Conservation (phyloP, 805 yeast species). For the Vanderwaltozyma yarrowii region DNA sequence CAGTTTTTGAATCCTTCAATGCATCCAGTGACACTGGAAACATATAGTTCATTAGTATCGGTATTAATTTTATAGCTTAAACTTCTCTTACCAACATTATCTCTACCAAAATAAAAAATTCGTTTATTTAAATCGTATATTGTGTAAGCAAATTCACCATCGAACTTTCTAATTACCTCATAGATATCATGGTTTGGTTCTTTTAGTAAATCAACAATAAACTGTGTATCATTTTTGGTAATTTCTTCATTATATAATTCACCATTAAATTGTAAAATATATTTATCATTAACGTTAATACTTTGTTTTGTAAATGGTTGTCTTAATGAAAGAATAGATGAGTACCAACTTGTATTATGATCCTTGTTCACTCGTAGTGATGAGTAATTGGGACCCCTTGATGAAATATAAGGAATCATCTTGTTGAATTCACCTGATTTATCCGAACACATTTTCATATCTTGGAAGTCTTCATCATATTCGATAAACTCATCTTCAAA, state of each 20-base stretch:
- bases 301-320: conserved; percentile 78
- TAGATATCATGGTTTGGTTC: conserved; percentile 29
- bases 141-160: conserved; percentile 78
- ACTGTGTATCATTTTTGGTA: conserved; percentile 53
- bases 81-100: conserved; percentile 71
- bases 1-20: conserved; percentile 41
- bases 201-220: conserved; percentile 33
- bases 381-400: conserved; percentile 59
- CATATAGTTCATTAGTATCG: conserved; percentile 28
- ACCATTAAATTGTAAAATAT: conserved; percentile 74
- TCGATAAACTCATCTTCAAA: conserved; percentile 10
- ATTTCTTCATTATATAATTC: conserved; percentile 66
- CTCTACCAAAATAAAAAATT: conserved; percentile 70
- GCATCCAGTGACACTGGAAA: conserved; percentile 36
- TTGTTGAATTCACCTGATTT: conserved; percentile 20
- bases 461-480: conserved; percentile 7
- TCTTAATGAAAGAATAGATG: conserved; percentile 74
- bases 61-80: conserved; percentile 36
- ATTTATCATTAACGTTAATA: conserved; percentile 26
- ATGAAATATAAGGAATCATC: conserved; percentile 36
- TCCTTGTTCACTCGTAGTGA: conserved; percentile 15
- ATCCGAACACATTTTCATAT: conserved; percentile 1
- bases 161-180: conserved; percentile 34
- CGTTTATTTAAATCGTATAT: conserved; percentile 34
- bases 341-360: conserved; percentile 31